Evolutionary conservation across 225 moss, liverwort and hornwort genomes (phyloP).

Genomic region (Marchantia polymorpha): DNA sequence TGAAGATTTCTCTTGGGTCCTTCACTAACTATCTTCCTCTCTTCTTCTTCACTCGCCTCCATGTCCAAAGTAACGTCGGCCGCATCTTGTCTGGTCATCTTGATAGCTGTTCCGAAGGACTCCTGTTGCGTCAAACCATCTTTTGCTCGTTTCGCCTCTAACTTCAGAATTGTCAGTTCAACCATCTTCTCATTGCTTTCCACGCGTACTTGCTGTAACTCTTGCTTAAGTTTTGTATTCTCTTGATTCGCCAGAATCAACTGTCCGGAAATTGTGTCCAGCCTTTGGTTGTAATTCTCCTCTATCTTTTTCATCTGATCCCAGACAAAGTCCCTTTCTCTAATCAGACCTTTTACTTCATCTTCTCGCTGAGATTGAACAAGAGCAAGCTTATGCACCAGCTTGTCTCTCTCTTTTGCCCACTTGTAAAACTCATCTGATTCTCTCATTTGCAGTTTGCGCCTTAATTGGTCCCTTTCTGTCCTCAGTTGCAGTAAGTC

Average conservation of each 20-base stretch:
- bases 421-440: constrained; percentile 17
- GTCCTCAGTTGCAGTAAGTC: constrained; percentile 14
- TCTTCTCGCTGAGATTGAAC: constrained; percentile 25
- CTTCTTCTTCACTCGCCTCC: constrained; percentile 12
- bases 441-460: neutral
- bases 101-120: constrained; percentile 16
- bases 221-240: constrained; percentile 24
- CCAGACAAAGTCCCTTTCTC: constrained; percentile 51
- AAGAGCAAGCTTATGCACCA: constrained; percentile 13
- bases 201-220: constrained; percentile 17
- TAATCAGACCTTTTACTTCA: constrained; percentile 33
- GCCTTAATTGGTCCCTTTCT: constrained; percentile 33
- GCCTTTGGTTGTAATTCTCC: constrained; percentile 25
- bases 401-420: constrained; percentile 21
- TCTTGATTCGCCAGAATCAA: constrained; percentile 26
- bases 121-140: constrained; percentile 8
- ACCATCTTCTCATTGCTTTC: constrained; percentile 37
- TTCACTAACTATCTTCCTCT: neutral
- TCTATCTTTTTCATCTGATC: constrained; percentile 42
- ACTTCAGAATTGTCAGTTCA: constrained; percentile 36
- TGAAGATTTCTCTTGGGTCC: neutral
- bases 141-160: constrained; percentile 36
- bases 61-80: constrained; percentile 9
- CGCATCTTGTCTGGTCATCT: constrained; percentile 3
- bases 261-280: constrained; percentile 14